Conservation (phyloP, 2,329 filamentous ascomycete species). For the Penicillium palitans region DNA sequence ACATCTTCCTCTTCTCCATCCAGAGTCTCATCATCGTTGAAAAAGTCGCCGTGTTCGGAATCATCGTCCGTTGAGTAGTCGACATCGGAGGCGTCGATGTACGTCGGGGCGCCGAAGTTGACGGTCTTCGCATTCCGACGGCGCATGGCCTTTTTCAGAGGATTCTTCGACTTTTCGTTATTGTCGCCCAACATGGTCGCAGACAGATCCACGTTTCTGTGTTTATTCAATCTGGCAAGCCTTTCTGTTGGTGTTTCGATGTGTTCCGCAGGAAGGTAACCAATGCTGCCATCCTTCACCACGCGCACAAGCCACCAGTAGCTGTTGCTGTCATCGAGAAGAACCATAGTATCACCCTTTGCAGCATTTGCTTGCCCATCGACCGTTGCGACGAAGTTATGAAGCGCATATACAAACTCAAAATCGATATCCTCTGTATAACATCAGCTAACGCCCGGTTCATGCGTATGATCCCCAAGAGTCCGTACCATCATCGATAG, state of each 20-base stretch:
- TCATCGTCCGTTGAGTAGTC: constrained; percentile 84
- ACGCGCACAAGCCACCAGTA: constrained; percentile 99
- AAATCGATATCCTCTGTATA: constrained; percentile 98
- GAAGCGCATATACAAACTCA: constrained; percentile 96
- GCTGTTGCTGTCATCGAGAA: constrained; percentile 97
- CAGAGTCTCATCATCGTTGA: constrained; percentile 51
- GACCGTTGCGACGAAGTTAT: constrained; percentile 96
- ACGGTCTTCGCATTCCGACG: constrained; percentile 82
- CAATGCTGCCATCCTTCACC: constrained; percentile 96
- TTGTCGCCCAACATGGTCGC: constrained; percentile 71
- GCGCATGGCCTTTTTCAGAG: constrained; percentile 79
- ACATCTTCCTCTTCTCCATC: constrained; percentile 36
- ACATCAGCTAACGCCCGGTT: constrained; percentile 67
- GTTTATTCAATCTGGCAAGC: constrained; percentile 90
- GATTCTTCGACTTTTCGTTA: constrained; percentile 76
- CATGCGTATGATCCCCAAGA: constrained; percentile 44
- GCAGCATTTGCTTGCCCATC: constrained; percentile 98
- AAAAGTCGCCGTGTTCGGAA: constrained; percentile 50
- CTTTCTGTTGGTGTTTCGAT: constrained; percentile 97
- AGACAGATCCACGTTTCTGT: constrained; percentile 88
- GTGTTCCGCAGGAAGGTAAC: constrained; percentile 92
- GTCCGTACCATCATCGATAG: constrained; percentile 89
- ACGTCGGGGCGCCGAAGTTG: constrained; percentile 79
- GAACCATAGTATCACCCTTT: constrained; percentile 97
- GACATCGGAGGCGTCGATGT: constrained; percentile 82